Base-by-base conservation (phyloP, 1,284 basidiomycete species). In the Irpex lacteus region DNA sequence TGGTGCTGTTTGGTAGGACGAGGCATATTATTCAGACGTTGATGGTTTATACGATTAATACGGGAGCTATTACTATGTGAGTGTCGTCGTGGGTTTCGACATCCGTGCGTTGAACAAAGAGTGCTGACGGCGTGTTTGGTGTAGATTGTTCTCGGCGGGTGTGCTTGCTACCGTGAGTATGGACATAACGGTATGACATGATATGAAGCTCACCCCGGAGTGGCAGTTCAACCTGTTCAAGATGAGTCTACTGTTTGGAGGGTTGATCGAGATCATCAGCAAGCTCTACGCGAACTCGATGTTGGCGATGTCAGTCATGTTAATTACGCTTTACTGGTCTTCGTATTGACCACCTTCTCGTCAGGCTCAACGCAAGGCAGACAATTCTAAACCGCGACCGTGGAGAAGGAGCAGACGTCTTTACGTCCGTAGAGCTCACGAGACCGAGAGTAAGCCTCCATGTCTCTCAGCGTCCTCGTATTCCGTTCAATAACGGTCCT, bases 11-110 rank as follows among this genome's bases (percentile, higher is more conserved):
- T 26, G 8, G 19, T 55, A 62, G 61, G 13, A 62, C 55, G 19
- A 18, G 34, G 37, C 36, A 57, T 32, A 26, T 62, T 38, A 26
- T 62, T 13, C 61, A 62, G 44, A 62, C 26, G 38, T 37, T 62
- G 6, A 56, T 62, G n/a, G 49, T 56, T n/a, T 62, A 62, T 40
- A 62, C 61, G 13, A 49, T 62, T 53, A 62, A 62, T 40, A 62
- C 61, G 13, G 61, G 61, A 2, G 54, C 55, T 9, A 36, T 62
- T 19, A 62, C 61, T 9, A 62, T 62, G 61, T 62, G 34, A 11
- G n/a, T n/a, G n/a, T n/a, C n/a, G n/a, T n/a, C n/a, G n/a, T n/a
- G n/a, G n/a, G n/a, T n/a, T n/a, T n/a, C n/a, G n/a, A n/a, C n/a
- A n/a, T n/a, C n/a, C n/a, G n/a, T n/a, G n/a, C n/a, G n/a, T n/a